Percentiles rank a stretch among this genome's conserved stretches.
phyloP scores from a whole-genome alignment of 768 basidiomycete genomes.

The Boletus speciosus region DNA sequence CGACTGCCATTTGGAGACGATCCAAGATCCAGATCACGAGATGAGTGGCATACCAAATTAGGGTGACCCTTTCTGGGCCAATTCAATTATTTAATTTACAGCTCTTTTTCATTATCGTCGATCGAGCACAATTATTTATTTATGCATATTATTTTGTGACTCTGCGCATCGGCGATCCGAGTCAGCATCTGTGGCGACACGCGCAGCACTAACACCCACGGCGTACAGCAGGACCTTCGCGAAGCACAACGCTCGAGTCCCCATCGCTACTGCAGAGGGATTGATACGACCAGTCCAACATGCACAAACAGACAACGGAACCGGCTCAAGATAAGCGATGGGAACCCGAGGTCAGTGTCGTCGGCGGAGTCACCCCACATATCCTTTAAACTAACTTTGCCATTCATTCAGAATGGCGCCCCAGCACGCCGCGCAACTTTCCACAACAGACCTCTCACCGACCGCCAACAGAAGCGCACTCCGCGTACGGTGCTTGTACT shows the following conservation, averaged over 20 bases:
- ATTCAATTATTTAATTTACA: conserved; percentile 35
- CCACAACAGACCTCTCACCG: conserved; percentile 50
- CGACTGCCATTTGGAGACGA: conserved; percentile 21
- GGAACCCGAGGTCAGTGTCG: conserved; percentile 15
- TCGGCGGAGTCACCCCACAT: conserved; percentile 2
- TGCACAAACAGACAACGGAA: conserved; percentile 23
- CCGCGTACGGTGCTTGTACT: conserved; percentile 38
- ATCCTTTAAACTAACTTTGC: too few species aligned
- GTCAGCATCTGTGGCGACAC: conserved; percentile 1
- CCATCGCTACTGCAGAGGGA: conserved; percentile 10
- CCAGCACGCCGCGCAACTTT: conserved; percentile 50
- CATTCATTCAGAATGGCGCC: conserved; percentile 12
- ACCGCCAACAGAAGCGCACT: conserved; percentile 45
- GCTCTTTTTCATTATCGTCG: conserved; percentile 32
- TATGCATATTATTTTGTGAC: conserved; percentile 5
- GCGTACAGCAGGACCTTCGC: conserved; percentile 5
- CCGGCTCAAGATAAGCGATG: conserved; percentile 20
- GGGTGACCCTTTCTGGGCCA: conserved; percentile 13
- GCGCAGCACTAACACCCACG: conserved; percentile 22
- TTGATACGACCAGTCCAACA: background rate
- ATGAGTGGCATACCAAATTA: conserved; percentile 15
- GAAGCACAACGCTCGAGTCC: conserved; percentile 4
- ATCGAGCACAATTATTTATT: conserved; percentile 25
- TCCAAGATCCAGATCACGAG: conserved; percentile 20
- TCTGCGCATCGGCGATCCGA: conserved; percentile 3